phyloP scores from a whole-genome alignment of 164 flowering plant genomes.

The Berberis vulgaris region DNA sequence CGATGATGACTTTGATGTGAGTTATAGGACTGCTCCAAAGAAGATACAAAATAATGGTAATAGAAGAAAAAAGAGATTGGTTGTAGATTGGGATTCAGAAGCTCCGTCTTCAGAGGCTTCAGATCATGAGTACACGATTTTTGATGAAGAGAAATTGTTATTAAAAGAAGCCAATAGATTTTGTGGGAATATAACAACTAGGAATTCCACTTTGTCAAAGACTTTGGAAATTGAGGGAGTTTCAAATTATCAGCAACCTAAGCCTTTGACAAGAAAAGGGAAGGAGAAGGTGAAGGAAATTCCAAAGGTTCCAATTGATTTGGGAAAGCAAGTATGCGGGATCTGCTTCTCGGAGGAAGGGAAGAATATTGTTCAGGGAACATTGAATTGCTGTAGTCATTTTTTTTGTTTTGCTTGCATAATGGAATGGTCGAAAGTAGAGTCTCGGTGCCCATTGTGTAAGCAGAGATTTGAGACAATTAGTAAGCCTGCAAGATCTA shows the following conservation, averaged over 20 bases:
- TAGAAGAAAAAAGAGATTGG: conserved; percentile 13
- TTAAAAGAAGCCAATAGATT: conserved; percentile 52
- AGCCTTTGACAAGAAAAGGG: conserved; percentile 39
- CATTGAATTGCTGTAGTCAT: conserved; percentile 77
- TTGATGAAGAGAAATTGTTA: conserved; percentile 89
- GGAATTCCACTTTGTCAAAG: conserved; percentile 18
- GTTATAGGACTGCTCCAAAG: conserved; percentile 12
- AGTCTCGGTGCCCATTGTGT: conserved; percentile 95
- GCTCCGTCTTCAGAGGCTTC: conserved; percentile 48
- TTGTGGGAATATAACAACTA: conserved; percentile 28
- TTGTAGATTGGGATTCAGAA: conserved; percentile 60
- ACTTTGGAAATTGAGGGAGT: conserved; percentile 20
- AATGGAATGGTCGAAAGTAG: conserved; percentile 99
- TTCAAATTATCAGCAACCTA: conserved; percentile 17
- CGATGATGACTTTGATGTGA: conserved; percentile 24
- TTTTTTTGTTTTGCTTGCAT: conserved; percentile 89
- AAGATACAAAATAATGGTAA: conserved; percentile 10
- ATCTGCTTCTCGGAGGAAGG: conserved; percentile 93
- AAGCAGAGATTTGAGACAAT: conserved; percentile 83
- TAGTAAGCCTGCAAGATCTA: conserved; percentile 46
- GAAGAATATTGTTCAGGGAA: conserved; percentile 59
- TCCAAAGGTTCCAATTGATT: conserved; percentile 30
- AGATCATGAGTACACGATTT: conserved; percentile 63
- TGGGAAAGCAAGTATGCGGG: conserved; percentile 77
- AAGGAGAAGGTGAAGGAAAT: conserved; percentile 46